A percentile compares a stretch with the other conserved stretches of the same genome.
phyloP scores from a whole-genome alignment of 2,329 filamentous ascomycete species.

The Pseudogymnoascus sp. region DNA sequence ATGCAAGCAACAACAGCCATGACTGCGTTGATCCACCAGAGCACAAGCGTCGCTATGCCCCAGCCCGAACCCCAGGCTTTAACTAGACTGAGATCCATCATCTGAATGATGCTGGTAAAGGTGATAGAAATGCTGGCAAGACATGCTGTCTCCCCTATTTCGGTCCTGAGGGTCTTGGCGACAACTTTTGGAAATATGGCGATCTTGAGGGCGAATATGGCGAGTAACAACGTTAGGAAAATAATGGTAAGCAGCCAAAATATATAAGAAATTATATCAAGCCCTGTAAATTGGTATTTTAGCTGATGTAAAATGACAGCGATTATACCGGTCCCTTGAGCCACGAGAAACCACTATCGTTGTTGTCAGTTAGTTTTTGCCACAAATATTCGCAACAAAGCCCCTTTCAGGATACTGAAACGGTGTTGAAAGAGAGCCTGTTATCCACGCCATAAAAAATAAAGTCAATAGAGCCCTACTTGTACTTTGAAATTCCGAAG shows the following conservation, averaged over 20 bases:
- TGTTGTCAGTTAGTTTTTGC: neutral
- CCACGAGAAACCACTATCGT: conserved; percentile 31
- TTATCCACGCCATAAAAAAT: neutral
- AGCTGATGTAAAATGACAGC: conserved; percentile 31
- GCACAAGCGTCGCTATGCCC: conserved; percentile 29
- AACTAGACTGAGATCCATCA: conserved; percentile 23
- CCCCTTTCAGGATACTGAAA: neutral
- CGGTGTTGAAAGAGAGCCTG: neutral
- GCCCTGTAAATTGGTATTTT: conserved; percentile 34
- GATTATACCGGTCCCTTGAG: conserved; percentile 33
- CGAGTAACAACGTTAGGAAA: conserved; percentile 25
- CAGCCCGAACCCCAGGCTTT: conserved; percentile 25
- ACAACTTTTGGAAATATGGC: conserved; percentile 29
- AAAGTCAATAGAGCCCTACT: neutral
- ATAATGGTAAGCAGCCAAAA: conserved; percentile 33
- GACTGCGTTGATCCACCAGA: conserved; percentile 35
- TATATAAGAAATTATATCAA: conserved; percentile 31
- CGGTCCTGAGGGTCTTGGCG: conserved; percentile 24
- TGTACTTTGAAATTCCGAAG: conserved; percentile 3
- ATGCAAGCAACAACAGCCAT: conserved; percentile 30
- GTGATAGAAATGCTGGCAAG: conserved; percentile 33
- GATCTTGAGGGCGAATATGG: conserved; percentile 29
- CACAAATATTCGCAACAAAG: neutral
- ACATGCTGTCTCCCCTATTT: conserved; percentile 31
- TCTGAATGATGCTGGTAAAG: conserved; percentile 25